A percentile compares a stretch with the other conserved stretches of the same genome.
phyloP scores from a whole-genome alignment of 495 filamentous ascomycete genomes.

The Lasiosphaeris hirsuta region DNA sequence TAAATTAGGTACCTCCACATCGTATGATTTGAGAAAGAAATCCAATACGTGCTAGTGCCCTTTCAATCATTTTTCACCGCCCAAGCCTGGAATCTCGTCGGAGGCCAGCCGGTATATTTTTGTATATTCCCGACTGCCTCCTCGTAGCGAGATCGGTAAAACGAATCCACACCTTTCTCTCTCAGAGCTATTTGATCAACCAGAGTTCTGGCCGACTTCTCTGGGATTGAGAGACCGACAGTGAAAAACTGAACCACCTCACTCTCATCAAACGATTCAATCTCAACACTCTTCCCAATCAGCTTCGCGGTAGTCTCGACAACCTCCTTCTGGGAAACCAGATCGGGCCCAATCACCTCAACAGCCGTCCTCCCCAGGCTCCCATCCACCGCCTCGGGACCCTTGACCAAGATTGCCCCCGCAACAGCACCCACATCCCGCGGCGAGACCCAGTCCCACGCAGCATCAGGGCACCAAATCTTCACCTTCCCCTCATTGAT shows the following conservation, averaged over 20 bases:
- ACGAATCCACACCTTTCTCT: background rate
- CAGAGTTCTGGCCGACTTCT: background rate
- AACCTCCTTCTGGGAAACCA: slow-evolving; percentile 11
- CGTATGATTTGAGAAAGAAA: too few species aligned
- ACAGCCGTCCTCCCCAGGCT: background rate
- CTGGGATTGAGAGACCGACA: background rate
- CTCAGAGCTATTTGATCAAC: background rate
- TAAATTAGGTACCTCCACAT: too few species aligned
- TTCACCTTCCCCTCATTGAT: slow-evolving; percentile 1
- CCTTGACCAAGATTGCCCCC: slow-evolving; percentile 3
- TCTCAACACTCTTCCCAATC: slow-evolving; percentile 9
- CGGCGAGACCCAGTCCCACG: slow-evolving; percentile 16
- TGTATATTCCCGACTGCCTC: slow-evolving; percentile 5
- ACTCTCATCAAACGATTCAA: background rate
- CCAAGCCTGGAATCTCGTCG: slow-evolving; percentile 3
- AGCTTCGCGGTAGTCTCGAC: background rate
- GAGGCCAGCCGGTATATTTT: slow-evolving; percentile 7
- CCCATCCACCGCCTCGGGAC: background rate
- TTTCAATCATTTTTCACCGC: slow-evolving; percentile 8
- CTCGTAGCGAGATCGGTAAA: background rate
- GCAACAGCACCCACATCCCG: slow-evolving; percentile 17
- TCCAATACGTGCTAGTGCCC: too few species aligned
- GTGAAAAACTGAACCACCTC: background rate
- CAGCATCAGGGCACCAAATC: background rate
- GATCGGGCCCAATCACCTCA: slow-evolving; percentile 3